Evolutionary conservation across 805 yeast genomes (phyloP).

Genomic region (Ogataea allantospora): DNA sequence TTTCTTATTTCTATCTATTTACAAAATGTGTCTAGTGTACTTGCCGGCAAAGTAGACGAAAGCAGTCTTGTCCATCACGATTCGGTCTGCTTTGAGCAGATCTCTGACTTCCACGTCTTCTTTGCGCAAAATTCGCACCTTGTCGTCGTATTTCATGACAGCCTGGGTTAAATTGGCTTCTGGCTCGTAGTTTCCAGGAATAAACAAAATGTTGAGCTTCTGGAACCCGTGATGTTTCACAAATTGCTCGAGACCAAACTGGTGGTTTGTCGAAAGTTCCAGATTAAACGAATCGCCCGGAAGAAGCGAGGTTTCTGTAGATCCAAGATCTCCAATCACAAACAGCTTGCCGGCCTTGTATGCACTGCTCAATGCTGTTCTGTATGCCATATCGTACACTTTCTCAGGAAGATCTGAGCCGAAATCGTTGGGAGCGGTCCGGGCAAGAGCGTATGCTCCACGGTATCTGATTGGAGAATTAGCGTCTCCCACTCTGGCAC

Average conservation of each 20-base stretch:
- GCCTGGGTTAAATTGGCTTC: conserved; percentile 59
- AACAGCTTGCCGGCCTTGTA: conserved; percentile 72
- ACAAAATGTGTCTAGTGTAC: conserved; percentile 21
- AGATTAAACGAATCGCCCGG: conserved; percentile 30
- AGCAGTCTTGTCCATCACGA: conserved; percentile 71
- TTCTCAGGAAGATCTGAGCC: conserved; percentile 73
- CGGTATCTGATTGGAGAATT: conserved; percentile 89
- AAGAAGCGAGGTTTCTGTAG: conserved; percentile 27
- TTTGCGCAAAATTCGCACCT: conserved; percentile 64
- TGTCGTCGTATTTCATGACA: conserved; percentile 45
- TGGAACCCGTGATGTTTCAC: conserved; percentile 47
- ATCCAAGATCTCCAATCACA: conserved; percentile 54
- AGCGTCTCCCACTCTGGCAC: conserved; percentile 94
- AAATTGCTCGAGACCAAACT: conserved; percentile 35
- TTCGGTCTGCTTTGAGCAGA: conserved; percentile 71
- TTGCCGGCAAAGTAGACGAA: conserved; percentile 51
- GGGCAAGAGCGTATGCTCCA: conserved; percentile 87
- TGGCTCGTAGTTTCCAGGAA: conserved; percentile 48
- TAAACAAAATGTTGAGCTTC: conserved; percentile 60
- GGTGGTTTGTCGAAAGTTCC: conserved; percentile 30
- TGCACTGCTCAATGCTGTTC: conserved; percentile 78
- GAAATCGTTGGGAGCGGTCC: conserved; percentile 87
- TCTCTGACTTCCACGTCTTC: conserved; percentile 85
- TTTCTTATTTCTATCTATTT: conserved; percentile 3
- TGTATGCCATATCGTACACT: conserved; percentile 71